Evolutionary conservation across 768 basidiomycete genomes (phyloP).

Genomic region (Hirschioporus abietinus): DNA sequence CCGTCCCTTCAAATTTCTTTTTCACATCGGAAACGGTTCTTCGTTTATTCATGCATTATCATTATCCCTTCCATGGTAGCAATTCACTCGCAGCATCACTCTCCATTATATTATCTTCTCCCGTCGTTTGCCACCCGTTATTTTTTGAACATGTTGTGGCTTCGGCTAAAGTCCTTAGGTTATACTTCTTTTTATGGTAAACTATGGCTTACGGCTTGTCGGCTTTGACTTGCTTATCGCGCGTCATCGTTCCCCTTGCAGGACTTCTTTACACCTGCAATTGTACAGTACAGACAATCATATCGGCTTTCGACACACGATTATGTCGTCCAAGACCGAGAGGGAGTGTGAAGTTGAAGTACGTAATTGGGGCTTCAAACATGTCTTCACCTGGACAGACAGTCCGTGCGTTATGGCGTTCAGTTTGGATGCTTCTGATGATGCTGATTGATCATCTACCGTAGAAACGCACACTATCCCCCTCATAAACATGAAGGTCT

Average conservation of each 20-base stretch:
- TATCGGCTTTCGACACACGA: background rate
- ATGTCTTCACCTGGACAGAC: conserved; percentile 26
- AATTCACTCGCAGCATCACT: background rate
- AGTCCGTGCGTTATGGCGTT: conserved; percentile 16
- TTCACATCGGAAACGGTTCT: background rate
- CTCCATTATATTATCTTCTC: background rate
- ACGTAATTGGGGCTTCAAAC: conserved; percentile 22
- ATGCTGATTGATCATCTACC: background rate
- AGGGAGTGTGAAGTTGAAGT: conserved; percentile 20
- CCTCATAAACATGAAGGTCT: conserved; percentile 22
- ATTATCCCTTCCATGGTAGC: background rate
- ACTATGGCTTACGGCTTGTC: background rate
- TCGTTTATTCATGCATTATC: background rate
- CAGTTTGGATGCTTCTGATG: background rate
- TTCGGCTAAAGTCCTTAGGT: background rate
- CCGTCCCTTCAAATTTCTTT: background rate
- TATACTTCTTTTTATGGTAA: conserved; percentile 1
- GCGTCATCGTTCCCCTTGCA: background rate
- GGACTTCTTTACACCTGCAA: background rate
- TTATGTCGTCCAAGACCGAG: conserved; percentile 14
- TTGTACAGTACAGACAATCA: background rate
- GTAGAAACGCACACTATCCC: conserved; percentile 22
- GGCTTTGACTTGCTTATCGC: background rate
- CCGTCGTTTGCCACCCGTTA: background rate
- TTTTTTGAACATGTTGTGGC: background rate